Base-by-base conservation (phyloP, 1,139 yeast species). In the Suhomyces wounanorum region DNA sequence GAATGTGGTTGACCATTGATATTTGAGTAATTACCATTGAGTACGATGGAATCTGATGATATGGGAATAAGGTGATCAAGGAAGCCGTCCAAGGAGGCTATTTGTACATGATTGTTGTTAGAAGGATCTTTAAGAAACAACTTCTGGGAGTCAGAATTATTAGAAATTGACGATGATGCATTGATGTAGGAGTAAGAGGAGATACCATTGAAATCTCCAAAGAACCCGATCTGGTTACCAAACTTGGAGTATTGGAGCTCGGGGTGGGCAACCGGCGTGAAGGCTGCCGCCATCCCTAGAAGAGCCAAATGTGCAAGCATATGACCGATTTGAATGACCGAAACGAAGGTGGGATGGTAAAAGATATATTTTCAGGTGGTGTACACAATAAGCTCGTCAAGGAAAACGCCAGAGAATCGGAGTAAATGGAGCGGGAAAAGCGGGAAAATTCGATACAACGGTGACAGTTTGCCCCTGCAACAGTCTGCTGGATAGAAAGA, bases 191-290 rank as follows among this genome's bases (percentile, higher is more conserved):
- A 62, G 66, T 85, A 85, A 48, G 76, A 72, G 1, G 94, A 80
- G 28, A 87, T 64, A 14, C 86, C 83, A 52, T 82, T 79, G 59
- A 82, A 87, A 40, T 77, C 70, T 9, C 96, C 97, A 47, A 87
- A 76, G 16, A 89, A 59, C 6, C 87, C 85, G 45, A 89, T 68
- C 51, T 73, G 62, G 17, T 72, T 69, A 33, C 83, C 79, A 38
- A 73, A 51, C 41, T 59, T 57, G 23, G 58, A 52, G 51, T 67
- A 75, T 48, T 72, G 62, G 26, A 77, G 56, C 8, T 55, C 59
- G 2, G 81, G 81, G 28, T 60, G 73, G 8, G 55, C 9, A 16
- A 61, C 53, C 3, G 55, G 50, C 18, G 45, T 44, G 35, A 50
- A 44, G 5, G 53, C 55, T 10, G 45, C 26, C 21, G 54, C 55